Evolutionary conservation across 192 early-diverging fungal species (phyloP).

Genomic region (Chytriomyces sp.): DNA sequence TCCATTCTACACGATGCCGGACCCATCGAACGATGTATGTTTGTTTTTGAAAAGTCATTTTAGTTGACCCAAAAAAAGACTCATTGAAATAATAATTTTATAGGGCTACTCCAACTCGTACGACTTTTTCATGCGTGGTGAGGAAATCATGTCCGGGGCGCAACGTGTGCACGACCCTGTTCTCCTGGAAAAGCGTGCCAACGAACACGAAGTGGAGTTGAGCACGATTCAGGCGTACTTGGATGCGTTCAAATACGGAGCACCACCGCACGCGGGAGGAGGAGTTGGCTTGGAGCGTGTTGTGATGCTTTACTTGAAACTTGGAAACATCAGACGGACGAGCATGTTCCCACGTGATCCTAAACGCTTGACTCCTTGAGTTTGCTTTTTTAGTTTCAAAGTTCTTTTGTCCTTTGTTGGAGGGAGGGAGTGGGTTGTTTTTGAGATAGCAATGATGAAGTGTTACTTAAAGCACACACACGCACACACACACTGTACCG

Average conservation of each 20-base stretch:
- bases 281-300: constrained; percentile 91
- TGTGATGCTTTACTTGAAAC: constrained; percentile 92
- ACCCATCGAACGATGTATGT: constrained; percentile 73
- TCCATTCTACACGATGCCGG: constrained; percentile 99
- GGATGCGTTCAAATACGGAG: constrained; percentile 95
- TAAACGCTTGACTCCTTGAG: constrained; percentile 42
- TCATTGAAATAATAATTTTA: constrained; percentile 26
- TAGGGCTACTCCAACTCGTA: constrained; percentile 95
- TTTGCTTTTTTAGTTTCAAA: not conserved
- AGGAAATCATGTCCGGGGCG: constrained; percentile 98
- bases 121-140: constrained; percentile 99
- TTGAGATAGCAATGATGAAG: no score
- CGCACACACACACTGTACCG: no score
- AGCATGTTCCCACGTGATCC: constrained; percentile 98
- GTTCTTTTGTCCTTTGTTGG: no score
- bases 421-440: no score
- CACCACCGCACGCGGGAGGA: constrained; percentile 97
- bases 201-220: constrained; percentile 77
- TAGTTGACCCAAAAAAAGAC: constrained; percentile 11
- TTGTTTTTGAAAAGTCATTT: constrained; percentile 6
- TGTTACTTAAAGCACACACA: no score
- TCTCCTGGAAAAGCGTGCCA: constrained; percentile 77
- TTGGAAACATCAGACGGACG: constrained; percentile 91
- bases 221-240: constrained; percentile 88
- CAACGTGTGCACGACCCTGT: constrained; percentile 96